phyloP scores from a whole-genome alignment of 495 filamentous ascomycete species.

The Darksidea phi region DNA sequence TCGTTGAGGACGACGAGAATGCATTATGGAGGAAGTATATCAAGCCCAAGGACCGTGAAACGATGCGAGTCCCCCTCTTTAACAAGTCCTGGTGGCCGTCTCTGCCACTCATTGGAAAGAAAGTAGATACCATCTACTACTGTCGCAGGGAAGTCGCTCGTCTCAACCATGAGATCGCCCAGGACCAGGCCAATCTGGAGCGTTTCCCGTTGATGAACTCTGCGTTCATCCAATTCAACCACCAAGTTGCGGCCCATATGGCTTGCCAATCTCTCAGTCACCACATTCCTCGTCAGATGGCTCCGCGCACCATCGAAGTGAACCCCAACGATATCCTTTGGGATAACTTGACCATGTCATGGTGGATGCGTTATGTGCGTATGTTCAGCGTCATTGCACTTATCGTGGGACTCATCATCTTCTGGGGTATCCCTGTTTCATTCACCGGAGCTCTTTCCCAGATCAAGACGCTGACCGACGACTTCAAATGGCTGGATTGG shows the following conservation, averaged over 20 bases:
- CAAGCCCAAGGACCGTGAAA: constrained; percentile 76
- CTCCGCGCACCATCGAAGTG: constrained; percentile 87
- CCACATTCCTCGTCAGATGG: constrained; percentile 91
- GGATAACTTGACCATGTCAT: constrained; percentile 96
- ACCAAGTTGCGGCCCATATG: constrained; percentile 97
- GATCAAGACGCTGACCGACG: constrained; percentile 62
- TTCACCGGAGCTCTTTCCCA: constrained; percentile 82
- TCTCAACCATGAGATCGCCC: constrained; percentile 88
- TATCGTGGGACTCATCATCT: constrained; percentile 72
- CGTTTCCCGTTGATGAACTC: constrained; percentile 94
- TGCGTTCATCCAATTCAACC: constrained; percentile 97
- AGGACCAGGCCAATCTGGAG: constrained; percentile 83
- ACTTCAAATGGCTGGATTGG: constrained; percentile 69
- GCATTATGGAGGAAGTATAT: constrained; percentile 82
- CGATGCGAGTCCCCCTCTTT: constrained; percentile 77
- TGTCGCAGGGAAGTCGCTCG: constrained; percentile 85
- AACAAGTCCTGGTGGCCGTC: constrained; percentile 78
- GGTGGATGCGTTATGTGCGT: constrained; percentile 88
- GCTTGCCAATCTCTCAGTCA: constrained; percentile 90
- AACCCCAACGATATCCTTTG: constrained; percentile 92
- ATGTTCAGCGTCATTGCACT: constrained; percentile 63
- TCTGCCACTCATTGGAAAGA: constrained; percentile 77
- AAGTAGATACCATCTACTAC: constrained; percentile 93
- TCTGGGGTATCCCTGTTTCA: constrained; percentile 89
- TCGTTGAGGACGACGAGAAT: constrained; percentile 61